Conservation (phyloP, 352 stramenopile genomes). For the Phytophthora hybrid region DNA sequence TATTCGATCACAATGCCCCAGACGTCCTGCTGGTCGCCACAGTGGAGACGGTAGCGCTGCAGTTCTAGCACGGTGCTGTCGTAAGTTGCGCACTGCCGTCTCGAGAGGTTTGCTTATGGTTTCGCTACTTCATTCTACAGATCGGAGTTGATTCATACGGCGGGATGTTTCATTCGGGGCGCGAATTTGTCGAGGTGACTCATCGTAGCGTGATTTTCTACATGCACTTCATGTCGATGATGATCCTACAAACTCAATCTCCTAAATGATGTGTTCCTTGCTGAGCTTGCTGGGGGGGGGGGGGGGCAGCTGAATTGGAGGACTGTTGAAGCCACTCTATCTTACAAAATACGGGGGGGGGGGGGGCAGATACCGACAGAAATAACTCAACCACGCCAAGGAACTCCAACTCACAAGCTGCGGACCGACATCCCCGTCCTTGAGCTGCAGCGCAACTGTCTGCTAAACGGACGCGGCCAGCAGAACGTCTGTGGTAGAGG, state of each 20-base stretch:
- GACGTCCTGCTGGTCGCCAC: background rate
- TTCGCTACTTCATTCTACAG: background rate
- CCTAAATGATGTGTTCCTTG: no score
- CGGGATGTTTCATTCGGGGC: background rate
- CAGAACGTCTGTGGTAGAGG: slow-evolving; percentile 34
- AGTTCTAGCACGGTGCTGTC: background rate
- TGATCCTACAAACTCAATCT: background rate
- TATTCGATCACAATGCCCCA: background rate
- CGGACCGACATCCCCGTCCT: slow-evolving; percentile 30
- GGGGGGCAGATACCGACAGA: slow-evolving; percentile 34
- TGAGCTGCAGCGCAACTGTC: slow-evolving; percentile 25
- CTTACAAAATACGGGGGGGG: no score
- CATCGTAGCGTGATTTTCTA: background rate
- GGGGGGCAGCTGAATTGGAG: no score
- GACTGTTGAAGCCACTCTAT: no score
- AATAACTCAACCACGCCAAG: slow-evolving; percentile 25
- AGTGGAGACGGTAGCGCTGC: background rate
- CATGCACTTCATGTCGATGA: background rate
- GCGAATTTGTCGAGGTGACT: background rate
- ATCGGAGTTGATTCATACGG: background rate
- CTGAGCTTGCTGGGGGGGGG: no score
- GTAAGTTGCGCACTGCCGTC: background rate
- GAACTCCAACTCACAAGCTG: slow-evolving; percentile 29
- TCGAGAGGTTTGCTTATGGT: background rate
- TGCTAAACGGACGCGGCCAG: slow-evolving; percentile 35